Conservation (phyloP, 2,329 filamentous ascomycete genomes). For the Aureobasidium sp. region DNA sequence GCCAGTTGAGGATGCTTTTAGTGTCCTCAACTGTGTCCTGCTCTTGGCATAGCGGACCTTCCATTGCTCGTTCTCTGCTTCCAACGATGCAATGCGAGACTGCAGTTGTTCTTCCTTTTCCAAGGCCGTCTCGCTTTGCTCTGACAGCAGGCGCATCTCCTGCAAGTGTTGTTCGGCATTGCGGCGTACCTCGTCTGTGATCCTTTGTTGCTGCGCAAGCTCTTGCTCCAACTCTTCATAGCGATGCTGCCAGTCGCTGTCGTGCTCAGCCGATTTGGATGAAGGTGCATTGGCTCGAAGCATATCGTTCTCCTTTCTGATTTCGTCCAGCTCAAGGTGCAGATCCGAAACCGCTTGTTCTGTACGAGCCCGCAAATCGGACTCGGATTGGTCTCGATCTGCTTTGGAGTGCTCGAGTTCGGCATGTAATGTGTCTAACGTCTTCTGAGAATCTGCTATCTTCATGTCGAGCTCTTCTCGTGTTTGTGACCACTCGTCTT, state of each 20-base stretch:
- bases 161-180: slow-evolving; percentile 76
- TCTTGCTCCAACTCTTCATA: slow-evolving; percentile 38
- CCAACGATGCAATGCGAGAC: slow-evolving; percentile 65
- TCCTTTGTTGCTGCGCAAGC: slow-evolving; percentile 71
- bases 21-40: slow-evolving; percentile 76
- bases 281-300: slow-evolving; percentile 29
- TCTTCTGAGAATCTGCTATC: slow-evolving; percentile 19
- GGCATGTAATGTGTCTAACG: slow-evolving; percentile 13
- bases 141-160: slow-evolving; percentile 83
- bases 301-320: slow-evolving; percentile 23
- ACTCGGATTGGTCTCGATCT: slow-evolving; percentile 17
- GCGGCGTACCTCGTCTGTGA: slow-evolving; percentile 78
- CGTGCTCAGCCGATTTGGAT: slow-evolving; percentile 18
- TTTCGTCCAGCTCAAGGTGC: slow-evolving; percentile 16
- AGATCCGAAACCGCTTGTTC: slow-evolving; percentile 17
- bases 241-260: slow-evolving; percentile 30
- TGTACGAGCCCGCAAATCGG: slow-evolving; percentile 17
- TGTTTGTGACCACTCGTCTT: slow-evolving; percentile 34
- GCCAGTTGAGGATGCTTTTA: slow-evolving; percentile 74
- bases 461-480: slow-evolving; percentile 58
- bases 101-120: slow-evolving; percentile 77
- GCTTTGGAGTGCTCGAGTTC: slow-evolving; percentile 55
- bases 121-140: slow-evolving; percentile 69
- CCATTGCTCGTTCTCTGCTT: slow-evolving; percentile 83
- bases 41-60: slow-evolving; percentile 79